phyloP scores from a whole-genome alignment of 2,329 filamentous ascomycete genomes.

The Macrophomina pseudophaseolina region DNA sequence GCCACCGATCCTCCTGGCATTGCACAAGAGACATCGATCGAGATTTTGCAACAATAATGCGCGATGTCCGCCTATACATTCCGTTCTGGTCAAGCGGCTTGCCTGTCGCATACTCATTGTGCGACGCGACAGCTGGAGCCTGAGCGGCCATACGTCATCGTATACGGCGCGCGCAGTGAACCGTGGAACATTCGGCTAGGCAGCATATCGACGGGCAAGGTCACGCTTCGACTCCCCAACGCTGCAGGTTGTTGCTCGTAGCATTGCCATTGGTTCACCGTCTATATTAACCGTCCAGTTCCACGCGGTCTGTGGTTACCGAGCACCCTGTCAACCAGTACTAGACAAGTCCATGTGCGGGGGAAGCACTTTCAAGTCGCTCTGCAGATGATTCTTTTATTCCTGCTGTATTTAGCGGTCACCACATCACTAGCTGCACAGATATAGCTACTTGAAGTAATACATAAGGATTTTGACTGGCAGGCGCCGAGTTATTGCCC shows the following conservation, averaged over 20 bases:
- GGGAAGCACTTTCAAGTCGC: neutral
- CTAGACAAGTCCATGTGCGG: neutral
- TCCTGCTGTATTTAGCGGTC: slow-evolving; percentile 4
- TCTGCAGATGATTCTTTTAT: slow-evolving; percentile 2
- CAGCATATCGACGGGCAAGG: neutral
- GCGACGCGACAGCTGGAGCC: neutral
- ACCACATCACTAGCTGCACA: slow-evolving; percentile 11
- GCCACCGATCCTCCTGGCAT: slow-evolving; percentile 8
- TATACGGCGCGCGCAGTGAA: slow-evolving; percentile 2
- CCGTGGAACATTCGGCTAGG: slow-evolving; percentile 7
- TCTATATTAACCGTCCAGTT: neutral
- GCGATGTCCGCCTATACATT: neutral
- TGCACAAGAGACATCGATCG: slow-evolving; percentile 8
- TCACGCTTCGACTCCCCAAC: neutral
- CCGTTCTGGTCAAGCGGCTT: slow-evolving; percentile 6
- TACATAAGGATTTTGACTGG: no score
- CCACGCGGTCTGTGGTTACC: neutral
- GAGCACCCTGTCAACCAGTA: neutral
- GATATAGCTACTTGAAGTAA: neutral
- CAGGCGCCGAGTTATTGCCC: no score
- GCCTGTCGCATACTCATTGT: slow-evolving; percentile 11
- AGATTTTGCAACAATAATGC: slow-evolving; percentile 7
- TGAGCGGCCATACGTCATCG: neutral
- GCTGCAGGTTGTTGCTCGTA: slow-evolving; percentile 11
- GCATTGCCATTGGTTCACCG: slow-evolving; percentile 10